Evolutionary conservation across 2,329 filamentous ascomycete species (phyloP), one percentile per base, ranked within the genome.

Genomic region (Curvularia lunata): DNA sequence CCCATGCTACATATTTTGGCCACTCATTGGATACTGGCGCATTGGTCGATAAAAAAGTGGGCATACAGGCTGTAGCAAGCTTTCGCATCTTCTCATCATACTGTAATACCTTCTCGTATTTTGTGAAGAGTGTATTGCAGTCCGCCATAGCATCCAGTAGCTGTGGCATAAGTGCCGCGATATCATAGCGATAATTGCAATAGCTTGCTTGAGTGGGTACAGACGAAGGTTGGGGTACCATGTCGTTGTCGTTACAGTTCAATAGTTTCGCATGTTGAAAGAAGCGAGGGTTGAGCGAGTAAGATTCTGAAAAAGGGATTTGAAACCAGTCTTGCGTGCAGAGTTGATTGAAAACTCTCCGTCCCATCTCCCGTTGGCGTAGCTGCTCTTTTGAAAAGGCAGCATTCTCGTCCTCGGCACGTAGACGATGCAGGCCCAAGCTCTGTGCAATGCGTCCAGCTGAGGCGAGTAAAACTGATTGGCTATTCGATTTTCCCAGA

Each of bases 361-460:
- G 69, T 19, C 75, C 76, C 18, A 68, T 68, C 51, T 79, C 77
- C 2, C 64, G 61, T 8, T 58, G 62, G 6, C 68, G 52, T 1
- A 71, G 51, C 32, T 68, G 52, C 21, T 56, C 43, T 8, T 41
- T 25, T 16, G 46, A 13, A 1, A 19, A 23, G 34, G 34, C 19
- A 13, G 19, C 4, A 9, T 12, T 13, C 1, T 25, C 54, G 4
- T 64, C 46, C 4, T 70, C 66, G 6, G 69, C 53, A 0, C 62
- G 66, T 2, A 82, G 68, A 23, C 75, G 70, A 50, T 83, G 80
- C 3, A 83, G 68, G 0, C 80, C 81, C 0, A 83, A 70, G 7
- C 76, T 76, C 56, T 83, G 80, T 3, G 79, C 80, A 28, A 83
- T 81, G 8, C 80, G 75, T 5, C 79, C 71, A 4, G 78, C 81